phyloP scores from a whole-genome alignment of 2,329 filamentous ascomycete genomes.

The Xylogone sp. region DNA sequence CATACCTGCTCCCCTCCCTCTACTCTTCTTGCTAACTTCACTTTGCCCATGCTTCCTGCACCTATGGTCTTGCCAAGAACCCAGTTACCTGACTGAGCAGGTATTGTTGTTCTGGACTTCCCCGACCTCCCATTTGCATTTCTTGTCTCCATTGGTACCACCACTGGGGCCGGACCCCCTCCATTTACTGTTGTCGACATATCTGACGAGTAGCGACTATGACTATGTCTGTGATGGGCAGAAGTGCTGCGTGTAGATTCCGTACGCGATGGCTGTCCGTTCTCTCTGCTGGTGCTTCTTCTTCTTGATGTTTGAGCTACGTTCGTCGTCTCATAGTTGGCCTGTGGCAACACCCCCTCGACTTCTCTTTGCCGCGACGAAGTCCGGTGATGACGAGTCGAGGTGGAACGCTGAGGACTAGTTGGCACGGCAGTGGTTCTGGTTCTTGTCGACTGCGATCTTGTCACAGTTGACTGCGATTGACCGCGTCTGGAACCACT shows the following conservation, averaged over 20 bases:
- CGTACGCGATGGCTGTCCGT: conserved; percentile 16
- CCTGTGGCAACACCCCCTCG: conserved; percentile 47
- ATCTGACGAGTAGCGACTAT: conserved; percentile 32
- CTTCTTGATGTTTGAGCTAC: conserved; percentile 40
- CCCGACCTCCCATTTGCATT: conserved; percentile 44
- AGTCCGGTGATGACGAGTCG: conserved; percentile 25
- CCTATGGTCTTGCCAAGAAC: conserved; percentile 94
- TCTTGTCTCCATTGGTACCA: conserved; percentile 46
- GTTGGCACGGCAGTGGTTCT: conserved; percentile 12
- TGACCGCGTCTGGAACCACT: conserved; percentile 20
- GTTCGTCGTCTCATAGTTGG: conserved; percentile 72
- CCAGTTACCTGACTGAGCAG: conserved; percentile 88
- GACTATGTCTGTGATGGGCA: conserved; percentile 27
- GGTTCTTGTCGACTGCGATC: conserved; percentile 24
- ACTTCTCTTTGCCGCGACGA: conserved; percentile 35
- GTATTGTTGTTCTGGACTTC: conserved; percentile 75
- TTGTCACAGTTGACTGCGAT: conserved; percentile 20
- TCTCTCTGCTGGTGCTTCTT: conserved; percentile 27
- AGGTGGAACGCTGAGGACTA: conserved; percentile 20
- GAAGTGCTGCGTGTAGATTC: conserved; percentile 34
- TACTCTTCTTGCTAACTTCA: conserved; percentile 88
- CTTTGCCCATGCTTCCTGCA: conserved; percentile 97
- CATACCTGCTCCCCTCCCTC: conserved; percentile 85
- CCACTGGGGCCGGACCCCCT: conserved; percentile 47
- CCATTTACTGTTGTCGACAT: conserved; percentile 52